These are phyloP conservation scores for Talaromyces sp. DNA, from an alignment of 2,329 filamentous ascomycete genomes.

Conservation along the genomic window DNA sequence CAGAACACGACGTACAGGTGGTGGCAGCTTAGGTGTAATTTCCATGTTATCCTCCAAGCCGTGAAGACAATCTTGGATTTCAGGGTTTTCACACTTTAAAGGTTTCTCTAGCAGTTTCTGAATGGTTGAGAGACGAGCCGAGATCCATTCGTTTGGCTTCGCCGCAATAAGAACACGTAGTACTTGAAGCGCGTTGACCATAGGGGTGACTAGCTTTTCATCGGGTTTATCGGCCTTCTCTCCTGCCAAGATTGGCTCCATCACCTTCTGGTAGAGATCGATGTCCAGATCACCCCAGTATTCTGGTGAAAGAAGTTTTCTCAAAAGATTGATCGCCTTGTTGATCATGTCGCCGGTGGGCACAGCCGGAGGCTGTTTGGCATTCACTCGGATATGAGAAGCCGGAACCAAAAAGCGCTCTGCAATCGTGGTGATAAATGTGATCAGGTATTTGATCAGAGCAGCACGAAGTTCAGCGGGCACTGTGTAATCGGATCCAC, in stretches of 20 bases:
- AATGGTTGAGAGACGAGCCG: slow-evolving; percentile 72
- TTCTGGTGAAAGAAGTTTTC: slow-evolving; percentile 80
- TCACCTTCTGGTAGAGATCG: slow-evolving; percentile 87
- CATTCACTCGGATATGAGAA: slow-evolving; percentile 63
- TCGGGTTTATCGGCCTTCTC: slow-evolving; percentile 84
- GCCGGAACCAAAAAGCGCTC: slow-evolving; percentile 82
- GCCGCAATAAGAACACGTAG: slow-evolving; percentile 85
- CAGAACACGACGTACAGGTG: slow-evolving; percentile 79
- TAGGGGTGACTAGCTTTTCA: slow-evolving; percentile 80
- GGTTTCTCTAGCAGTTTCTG: slow-evolving; percentile 91
- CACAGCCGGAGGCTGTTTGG: slow-evolving; percentile 54
- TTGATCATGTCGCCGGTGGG: slow-evolving; percentile 77
- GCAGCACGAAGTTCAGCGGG: slow-evolving; percentile 69
- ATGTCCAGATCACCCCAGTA: slow-evolving; percentile 93
- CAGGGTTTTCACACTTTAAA: slow-evolving; percentile 82
- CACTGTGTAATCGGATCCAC: slow-evolving; percentile 69
- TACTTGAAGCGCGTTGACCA: slow-evolving; percentile 92
- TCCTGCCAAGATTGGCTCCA: slow-evolving; percentile 78
- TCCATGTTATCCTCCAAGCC: slow-evolving; percentile 70
- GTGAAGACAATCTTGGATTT: slow-evolving; percentile 92
- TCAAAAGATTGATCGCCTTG: slow-evolving; percentile 78
- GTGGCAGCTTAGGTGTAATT: slow-evolving; percentile 69
- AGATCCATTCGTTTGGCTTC: slow-evolving; percentile 88
- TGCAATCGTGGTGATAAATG: slow-evolving; percentile 87
- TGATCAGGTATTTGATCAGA: slow-evolving; percentile 92